A percentile compares a stretch with the other conserved stretches of the same genome.
Conservation (phyloP, 768 basidiomycete species). For the Mycena galericulata region DNA sequence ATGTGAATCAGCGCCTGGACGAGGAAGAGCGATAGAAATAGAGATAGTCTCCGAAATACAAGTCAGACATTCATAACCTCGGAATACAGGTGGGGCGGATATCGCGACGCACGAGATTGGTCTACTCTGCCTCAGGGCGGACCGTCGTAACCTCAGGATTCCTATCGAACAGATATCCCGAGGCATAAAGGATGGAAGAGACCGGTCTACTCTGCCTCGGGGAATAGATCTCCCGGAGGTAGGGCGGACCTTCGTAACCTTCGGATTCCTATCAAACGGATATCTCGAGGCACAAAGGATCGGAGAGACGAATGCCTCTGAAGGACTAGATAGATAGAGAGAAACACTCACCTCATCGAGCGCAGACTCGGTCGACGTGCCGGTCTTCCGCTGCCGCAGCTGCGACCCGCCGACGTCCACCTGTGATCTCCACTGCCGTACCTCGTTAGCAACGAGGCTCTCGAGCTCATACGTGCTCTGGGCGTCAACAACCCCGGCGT, state of each 20-base stretch:
- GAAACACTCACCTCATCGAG: slow-evolving; percentile 60
- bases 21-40: too few relatives aligned
- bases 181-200: not conserved
- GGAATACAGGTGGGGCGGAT: too few relatives aligned
- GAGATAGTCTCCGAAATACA: too few relatives aligned
- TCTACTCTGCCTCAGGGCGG: too few relatives aligned
- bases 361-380: slow-evolving; percentile 23
- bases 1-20: slow-evolving; percentile 1
- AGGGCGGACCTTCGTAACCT: too few relatives aligned
- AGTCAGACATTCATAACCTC: too few relatives aligned
- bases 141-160: too few relatives aligned
- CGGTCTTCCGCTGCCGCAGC: slow-evolving; percentile 48
- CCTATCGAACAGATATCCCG: too few relatives aligned
- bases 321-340: not conserved
- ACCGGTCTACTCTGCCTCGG: not conserved
- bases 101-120: slow-evolving; percentile 1
- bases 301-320: slow-evolving; percentile 14
- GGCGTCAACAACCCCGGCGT: slow-evolving; percentile 30
- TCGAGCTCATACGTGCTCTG: slow-evolving; percentile 60
- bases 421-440: slow-evolving; percentile 64
- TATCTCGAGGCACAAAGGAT: too few relatives aligned
- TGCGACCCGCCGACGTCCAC: slow-evolving; percentile 46
- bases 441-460: slow-evolving; percentile 61
- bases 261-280: too few relatives aligned
- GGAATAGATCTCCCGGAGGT: too few relatives aligned